These are phyloP conservation scores for Polychytrium aggregatum DNA, from an alignment of 192 early-diverging fungal genomes.

Conservation along the genomic window DNA sequence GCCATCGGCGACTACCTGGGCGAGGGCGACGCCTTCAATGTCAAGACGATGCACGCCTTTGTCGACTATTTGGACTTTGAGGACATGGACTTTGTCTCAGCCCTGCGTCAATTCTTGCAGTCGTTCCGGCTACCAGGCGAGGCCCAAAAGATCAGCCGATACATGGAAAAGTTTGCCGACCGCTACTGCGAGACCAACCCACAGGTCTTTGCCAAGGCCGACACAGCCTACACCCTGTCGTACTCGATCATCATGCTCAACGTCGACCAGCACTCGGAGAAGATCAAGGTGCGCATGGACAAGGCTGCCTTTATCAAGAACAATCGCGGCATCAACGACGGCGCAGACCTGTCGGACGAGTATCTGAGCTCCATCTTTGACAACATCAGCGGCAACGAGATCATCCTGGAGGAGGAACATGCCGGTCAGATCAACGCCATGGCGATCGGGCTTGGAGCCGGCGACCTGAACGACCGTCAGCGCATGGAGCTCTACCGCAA, in stretches of 20 bases:
- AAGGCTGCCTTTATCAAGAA: slow-evolving; percentile 44
- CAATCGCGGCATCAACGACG: slow-evolving; percentile 81
- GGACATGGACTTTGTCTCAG: slow-evolving; percentile 38
- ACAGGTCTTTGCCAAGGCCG: slow-evolving; percentile 44
- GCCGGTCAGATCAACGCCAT: slow-evolving; percentile 42
- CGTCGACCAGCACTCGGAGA: slow-evolving; percentile 43
- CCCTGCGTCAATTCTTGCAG: slow-evolving; percentile 44
- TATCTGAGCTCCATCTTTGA: slow-evolving; percentile 68
- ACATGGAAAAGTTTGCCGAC: slow-evolving; percentile 62
- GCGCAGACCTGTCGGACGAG: slow-evolving; percentile 60
- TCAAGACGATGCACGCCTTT: slow-evolving; percentile 49
- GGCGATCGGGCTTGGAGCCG: slow-evolving; percentile 38
- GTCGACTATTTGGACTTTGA: slow-evolving; percentile 46
- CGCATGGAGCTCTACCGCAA: slow-evolving; percentile 38
- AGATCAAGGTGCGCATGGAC: slow-evolving; percentile 54
- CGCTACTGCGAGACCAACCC: slow-evolving; percentile 52
- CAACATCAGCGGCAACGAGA: slow-evolving; percentile 73
- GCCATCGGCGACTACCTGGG: slow-evolving; percentile 53
- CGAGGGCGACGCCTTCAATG: slow-evolving; percentile 33
- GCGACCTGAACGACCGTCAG: slow-evolving; percentile 30
- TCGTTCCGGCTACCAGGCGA: slow-evolving; percentile 53
- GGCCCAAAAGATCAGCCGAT: slow-evolving; percentile 54
- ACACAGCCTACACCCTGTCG: slow-evolving; percentile 50
- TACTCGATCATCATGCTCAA: slow-evolving; percentile 59
- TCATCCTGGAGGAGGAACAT: slow-evolving; percentile 86